Evolutionary conservation across 2,329 filamentous ascomycete genomes (phyloP).

Genomic region (Aaosphaeria arxii): DNA sequence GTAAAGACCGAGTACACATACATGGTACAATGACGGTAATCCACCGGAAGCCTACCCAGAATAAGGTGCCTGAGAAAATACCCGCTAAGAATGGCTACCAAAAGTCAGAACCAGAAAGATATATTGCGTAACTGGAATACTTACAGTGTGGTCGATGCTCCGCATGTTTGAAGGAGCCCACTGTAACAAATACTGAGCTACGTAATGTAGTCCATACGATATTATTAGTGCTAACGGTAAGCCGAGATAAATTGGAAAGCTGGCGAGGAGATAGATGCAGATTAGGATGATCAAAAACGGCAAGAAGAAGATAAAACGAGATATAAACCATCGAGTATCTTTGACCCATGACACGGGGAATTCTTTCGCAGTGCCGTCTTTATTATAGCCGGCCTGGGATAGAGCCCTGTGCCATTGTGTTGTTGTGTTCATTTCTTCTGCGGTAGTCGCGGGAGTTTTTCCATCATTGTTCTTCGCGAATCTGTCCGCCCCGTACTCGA

Average conservation of each 20-base stretch:
- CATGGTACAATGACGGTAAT: slow-evolving; percentile 69
- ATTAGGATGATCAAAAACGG: slow-evolving; percentile 75
- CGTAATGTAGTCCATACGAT: slow-evolving; percentile 71
- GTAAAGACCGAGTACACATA: slow-evolving; percentile 39
- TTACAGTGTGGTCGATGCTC: slow-evolving; percentile 81
- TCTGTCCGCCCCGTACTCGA: slow-evolving; percentile 93
- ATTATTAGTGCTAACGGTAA: slow-evolving; percentile 68
- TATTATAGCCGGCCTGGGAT: slow-evolving; percentile 77
- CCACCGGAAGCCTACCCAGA: slow-evolving; percentile 77
- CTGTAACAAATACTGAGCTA: slow-evolving; percentile 72
- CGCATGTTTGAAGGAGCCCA: slow-evolving; percentile 88
- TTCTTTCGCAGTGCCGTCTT: slow-evolving; percentile 69
- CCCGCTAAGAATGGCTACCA: slow-evolving; percentile 82
- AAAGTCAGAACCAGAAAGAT: slow-evolving; percentile 7
- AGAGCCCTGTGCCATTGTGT: slow-evolving; percentile 80
- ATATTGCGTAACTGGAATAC: slow-evolving; percentile 23
- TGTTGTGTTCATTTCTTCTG: slow-evolving; percentile 83
- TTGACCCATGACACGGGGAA: slow-evolving; percentile 75
- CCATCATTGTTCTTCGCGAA: slow-evolving; percentile 86
- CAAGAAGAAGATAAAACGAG: slow-evolving; percentile 84
- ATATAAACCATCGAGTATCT: slow-evolving; percentile 74
- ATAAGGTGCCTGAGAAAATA: slow-evolving; percentile 84
- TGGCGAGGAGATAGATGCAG: slow-evolving; percentile 68
- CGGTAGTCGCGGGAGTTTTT: slow-evolving; percentile 84
- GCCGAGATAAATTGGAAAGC: slow-evolving; percentile 70